A percentile compares a stretch with the other conserved stretches of the same genome.
Evolutionary conservation across 805 yeast species (phyloP).

Genomic region (Scheffersomyces stipitis): DNA sequence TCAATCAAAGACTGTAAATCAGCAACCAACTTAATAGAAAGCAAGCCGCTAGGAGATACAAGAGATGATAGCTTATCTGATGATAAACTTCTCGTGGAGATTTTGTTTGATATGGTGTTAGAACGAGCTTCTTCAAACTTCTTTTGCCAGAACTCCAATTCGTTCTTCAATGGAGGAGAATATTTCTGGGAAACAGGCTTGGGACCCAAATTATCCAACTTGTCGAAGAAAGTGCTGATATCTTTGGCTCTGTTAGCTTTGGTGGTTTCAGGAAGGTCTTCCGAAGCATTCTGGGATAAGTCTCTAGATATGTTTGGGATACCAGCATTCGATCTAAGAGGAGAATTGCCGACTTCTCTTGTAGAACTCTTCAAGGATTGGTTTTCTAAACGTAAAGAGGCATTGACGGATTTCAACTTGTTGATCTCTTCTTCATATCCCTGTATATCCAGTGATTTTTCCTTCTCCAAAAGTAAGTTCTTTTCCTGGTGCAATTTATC

Average conservation of each 20-base stretch:
- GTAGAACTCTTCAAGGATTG: constrained; percentile 32
- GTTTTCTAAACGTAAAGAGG: constrained; percentile 38
- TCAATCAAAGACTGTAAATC: constrained; percentile 52
- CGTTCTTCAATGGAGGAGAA: constrained; percentile 20
- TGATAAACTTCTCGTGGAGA: constrained; percentile 16
- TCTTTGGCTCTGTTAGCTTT: constrained; percentile 11
- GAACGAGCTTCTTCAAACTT: constrained; percentile 51
- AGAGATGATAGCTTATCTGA: constrained; percentile 27
- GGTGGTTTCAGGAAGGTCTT: neutral
- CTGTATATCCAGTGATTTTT: neutral
- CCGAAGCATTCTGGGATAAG: neutral
- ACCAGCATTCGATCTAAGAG: constrained; percentile 29
- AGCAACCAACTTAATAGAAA: constrained; percentile 45
- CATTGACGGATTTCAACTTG: constrained; percentile 26
- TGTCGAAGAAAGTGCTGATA: constrained; percentile 24
- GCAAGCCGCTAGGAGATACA: constrained; percentile 41
- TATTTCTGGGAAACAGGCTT: constrained; percentile 8
- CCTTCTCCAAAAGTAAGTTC: constrained; percentile 2
- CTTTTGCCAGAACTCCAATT: constrained; percentile 49
- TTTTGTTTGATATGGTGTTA: constrained; percentile 20
- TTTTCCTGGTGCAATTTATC: constrained; percentile 18
- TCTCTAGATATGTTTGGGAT: constrained; percentile 10
- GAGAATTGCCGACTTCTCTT: constrained; percentile 19
- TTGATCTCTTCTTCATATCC: constrained; percentile 23
- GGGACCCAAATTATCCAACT: constrained; percentile 24